Conservation (phyloP, 2,329 filamentous ascomycete genomes). For the Phoma sp. region DNA sequence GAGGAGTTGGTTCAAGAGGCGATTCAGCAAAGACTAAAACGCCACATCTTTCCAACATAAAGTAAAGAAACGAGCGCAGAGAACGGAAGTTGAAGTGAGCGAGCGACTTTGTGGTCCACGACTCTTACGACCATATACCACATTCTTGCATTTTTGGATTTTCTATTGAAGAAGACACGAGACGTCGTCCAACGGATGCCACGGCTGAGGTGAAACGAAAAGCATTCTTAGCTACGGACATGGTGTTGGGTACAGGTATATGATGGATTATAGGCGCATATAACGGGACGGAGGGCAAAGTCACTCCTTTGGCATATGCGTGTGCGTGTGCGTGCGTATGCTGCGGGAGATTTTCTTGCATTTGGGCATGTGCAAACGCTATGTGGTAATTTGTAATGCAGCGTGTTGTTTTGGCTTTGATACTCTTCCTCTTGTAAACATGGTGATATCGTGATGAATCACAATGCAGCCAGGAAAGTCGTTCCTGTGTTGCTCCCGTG, state of each 20-base stretch:
- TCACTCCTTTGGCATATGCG: conserved; percentile 27
- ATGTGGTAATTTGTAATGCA: conserved; percentile 41
- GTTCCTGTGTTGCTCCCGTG: no score
- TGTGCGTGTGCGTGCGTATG: no score
- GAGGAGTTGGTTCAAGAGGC: conserved; percentile 87
- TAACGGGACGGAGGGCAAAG: conserved; percentile 1
- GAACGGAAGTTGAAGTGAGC: no score
- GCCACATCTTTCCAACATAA: background rate
- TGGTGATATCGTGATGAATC: no score
- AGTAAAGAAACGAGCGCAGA: no score
- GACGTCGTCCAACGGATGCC: background rate
- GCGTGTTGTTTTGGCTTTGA: conserved; percentile 14
- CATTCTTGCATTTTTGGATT: conserved; percentile 13
- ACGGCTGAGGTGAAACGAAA: background rate
- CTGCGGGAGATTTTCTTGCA: conserved; percentile 17
- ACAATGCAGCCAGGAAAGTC: no score
- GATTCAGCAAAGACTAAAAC: conserved; percentile 72
- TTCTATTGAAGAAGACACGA: background rate
- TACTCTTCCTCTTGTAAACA: background rate
- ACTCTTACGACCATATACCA: conserved; percentile 15
- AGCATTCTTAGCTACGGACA: background rate
- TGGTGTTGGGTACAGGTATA: background rate
- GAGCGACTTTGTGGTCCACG: conserved; percentile 13
- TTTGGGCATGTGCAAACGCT: conserved; percentile 14
- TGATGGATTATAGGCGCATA: conserved; percentile 20